A percentile compares a stretch with the other conserved stretches of the same genome.
phyloP scores from a whole-genome alignment of 768 basidiomycete species.

The Leucocoprinus leucothites region DNA sequence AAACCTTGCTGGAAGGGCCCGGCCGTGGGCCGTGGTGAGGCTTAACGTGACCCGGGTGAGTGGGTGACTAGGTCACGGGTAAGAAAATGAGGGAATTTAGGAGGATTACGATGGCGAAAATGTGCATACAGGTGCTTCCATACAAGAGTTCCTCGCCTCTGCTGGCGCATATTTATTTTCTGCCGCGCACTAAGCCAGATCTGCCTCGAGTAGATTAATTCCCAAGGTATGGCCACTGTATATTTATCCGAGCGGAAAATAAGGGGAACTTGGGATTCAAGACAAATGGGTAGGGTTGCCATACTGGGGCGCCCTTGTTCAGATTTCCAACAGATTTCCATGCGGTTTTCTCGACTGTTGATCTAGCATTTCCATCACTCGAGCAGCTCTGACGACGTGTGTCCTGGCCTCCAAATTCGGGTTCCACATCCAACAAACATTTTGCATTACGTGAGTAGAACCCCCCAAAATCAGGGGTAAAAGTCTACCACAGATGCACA shows the following conservation, averaged over 20 bases:
- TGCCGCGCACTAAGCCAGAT: conserved; percentile 15
- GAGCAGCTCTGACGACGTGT: conserved; percentile 21
- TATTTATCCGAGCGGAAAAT: conserved; percentile 24
- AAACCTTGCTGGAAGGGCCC: conserved; percentile 12
- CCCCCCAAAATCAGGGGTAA: conserved; percentile 59
- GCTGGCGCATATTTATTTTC: conserved; percentile 14
- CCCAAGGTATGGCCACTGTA: conserved; percentile 13
- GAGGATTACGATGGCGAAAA: neutral
- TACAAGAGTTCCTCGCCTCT: conserved; percentile 13
- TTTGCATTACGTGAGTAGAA: conserved; percentile 57
- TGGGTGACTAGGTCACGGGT: conserved; percentile 8
- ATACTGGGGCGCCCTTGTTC: conserved; percentile 11
- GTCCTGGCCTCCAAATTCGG: conserved; percentile 31
- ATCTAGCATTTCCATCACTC: conserved; percentile 17
- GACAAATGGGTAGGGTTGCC: conserved; percentile 12
- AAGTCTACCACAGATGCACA: conserved; percentile 44
- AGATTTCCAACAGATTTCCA: conserved; percentile 18
- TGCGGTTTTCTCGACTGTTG: conserved; percentile 21
- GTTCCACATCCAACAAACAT: conserved; percentile 21
- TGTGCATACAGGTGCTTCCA: conserved; percentile 14
- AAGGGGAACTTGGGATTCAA: conserved; percentile 18
- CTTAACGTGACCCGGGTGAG: conserved; percentile 9
- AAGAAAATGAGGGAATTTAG: neutral
- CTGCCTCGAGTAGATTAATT: conserved; percentile 21
- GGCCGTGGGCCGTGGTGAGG: conserved; percentile 3